Conservation (phyloP, 169 alveolate genomes). For the Cryptosporidium xiaoi region DNA sequence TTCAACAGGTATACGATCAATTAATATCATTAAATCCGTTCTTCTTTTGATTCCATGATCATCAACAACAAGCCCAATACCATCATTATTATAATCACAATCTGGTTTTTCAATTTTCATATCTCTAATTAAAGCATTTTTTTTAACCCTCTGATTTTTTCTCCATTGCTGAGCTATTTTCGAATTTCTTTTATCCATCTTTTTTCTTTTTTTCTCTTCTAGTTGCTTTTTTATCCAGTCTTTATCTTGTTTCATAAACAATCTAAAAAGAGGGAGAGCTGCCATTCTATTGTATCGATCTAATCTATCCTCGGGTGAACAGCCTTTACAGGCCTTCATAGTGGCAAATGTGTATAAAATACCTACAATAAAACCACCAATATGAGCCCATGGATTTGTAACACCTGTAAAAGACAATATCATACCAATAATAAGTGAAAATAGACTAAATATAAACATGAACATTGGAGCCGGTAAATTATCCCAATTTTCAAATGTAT, state of each 20-base stretch:
- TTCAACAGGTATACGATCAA: conserved; percentile 58
- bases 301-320: conserved; percentile 71
- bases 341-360: conserved; percentile 65
- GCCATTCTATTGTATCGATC: conserved; percentile 74
- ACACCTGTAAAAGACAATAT: conserved; percentile 72
- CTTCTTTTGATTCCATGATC: conserved; percentile 62
- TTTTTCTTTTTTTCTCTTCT: conserved; percentile 62
- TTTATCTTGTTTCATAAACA: conserved; percentile 72
- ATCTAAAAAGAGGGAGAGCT: conserved; percentile 58
- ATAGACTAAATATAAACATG: conserved; percentile 51
- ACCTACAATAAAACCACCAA: conserved; percentile 72
- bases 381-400: conserved; percentile 72
- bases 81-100: conserved; percentile 31
- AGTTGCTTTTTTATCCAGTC: conserved; percentile 64
- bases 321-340: conserved; percentile 60
- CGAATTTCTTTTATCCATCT: conserved; percentile 61
- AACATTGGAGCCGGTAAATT: conserved; percentile 68
- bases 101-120: conserved; percentile 36
- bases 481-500: conserved; percentile 75
- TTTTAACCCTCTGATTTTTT: conserved; percentile 49
- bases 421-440: conserved; percentile 66
- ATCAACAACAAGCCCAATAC: conserved; percentile 44
- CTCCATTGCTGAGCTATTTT: conserved; percentile 74
- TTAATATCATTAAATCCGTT: conserved; percentile 38
- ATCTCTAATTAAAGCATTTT: conserved; percentile 57